Percentiles rank a stretch among this genome's conserved stretches.
Evolutionary conservation across 306 rosid species (phyloP).

Genomic region (Cicer cuneatum): DNA sequence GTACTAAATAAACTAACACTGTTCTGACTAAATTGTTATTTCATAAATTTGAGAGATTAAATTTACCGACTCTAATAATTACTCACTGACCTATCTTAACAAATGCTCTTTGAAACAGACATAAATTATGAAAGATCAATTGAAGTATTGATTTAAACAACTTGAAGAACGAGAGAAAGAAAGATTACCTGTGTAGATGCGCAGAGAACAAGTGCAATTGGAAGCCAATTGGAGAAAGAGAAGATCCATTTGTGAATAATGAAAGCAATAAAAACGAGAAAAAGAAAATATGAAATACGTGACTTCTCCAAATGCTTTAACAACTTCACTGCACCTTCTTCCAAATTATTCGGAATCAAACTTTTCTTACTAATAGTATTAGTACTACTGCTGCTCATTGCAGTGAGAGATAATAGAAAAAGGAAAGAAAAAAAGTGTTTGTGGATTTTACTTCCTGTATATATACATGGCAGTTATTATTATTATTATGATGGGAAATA

Average conservation of each 20-base stretch:
- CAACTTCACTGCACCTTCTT: conserved; percentile 53
- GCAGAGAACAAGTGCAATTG: conserved; percentile 67
- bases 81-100: not conserved
- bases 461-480: too few relatives aligned
- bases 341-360: conserved; percentile 46
- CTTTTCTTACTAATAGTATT: conserved; percentile 32
- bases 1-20: not conserved
- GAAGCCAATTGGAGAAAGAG: conserved; percentile 79
- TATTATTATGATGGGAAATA: not conserved
- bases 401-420: not conserved
- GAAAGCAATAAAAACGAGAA: conserved; percentile 72
- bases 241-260: conserved; percentile 80
- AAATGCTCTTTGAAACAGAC: not conserved
- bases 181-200: conserved; percentile 65
- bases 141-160: not conserved
- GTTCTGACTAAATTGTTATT: not conserved
- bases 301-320: conserved; percentile 58
- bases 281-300: conserved; percentile 52
- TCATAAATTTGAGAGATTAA: not conserved
- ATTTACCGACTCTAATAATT: not conserved
- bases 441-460: not conserved
- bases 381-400: conserved; percentile 15
- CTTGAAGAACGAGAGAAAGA: conserved; percentile 12
- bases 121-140: not conserved
- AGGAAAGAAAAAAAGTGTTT: not conserved